Percentiles rank a stretch among this genome's conserved stretches.
Conservation (phyloP, 352 stramenopile genomes). For the Phytopythium sindhum region DNA sequence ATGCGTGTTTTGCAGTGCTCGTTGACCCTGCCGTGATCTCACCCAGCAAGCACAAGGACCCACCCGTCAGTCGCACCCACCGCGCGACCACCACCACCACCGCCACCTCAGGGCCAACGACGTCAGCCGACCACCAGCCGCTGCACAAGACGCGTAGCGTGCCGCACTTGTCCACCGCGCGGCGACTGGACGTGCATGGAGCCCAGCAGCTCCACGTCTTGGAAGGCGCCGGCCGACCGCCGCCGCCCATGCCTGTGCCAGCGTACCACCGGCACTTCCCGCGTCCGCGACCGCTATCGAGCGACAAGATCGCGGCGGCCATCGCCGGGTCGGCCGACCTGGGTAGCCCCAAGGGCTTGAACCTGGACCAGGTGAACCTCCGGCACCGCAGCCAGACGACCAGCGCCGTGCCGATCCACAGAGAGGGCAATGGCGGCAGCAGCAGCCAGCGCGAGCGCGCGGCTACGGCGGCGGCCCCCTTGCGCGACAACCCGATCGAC, state of each 20-base stretch:
- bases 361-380: constrained; percentile 34
- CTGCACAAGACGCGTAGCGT: constrained; percentile 1
- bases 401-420: constrained; percentile 22
- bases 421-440: constrained; percentile 14
- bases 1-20: constrained; percentile 1
- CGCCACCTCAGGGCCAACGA: too few species aligned
- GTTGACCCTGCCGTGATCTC: not conserved
- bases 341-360: constrained; percentile 22
- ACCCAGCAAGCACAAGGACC: not conserved
- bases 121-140: not conserved
- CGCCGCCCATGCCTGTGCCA: not conserved
- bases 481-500: constrained; percentile 38
- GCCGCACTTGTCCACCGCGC: not conserved
- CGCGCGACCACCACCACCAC: not conserved
- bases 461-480: constrained; percentile 15
- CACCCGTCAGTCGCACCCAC: not conserved
- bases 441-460: constrained; percentile 5
- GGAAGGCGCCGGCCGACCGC: too few species aligned
- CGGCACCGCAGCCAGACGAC: constrained; percentile 28
- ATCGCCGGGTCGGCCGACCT: constrained; percentile 15
- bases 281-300: not conserved
- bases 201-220: not conserved
- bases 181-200: constrained; percentile 1
- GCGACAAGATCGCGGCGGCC: constrained; percentile 6
- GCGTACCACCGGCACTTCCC: not conserved